A percentile compares a stretch with the other conserved stretches of the same genome.
Evolutionary conservation across 2,329 filamentous ascomycete genomes (phyloP).

Genomic region (Zasmidium angulare): DNA sequence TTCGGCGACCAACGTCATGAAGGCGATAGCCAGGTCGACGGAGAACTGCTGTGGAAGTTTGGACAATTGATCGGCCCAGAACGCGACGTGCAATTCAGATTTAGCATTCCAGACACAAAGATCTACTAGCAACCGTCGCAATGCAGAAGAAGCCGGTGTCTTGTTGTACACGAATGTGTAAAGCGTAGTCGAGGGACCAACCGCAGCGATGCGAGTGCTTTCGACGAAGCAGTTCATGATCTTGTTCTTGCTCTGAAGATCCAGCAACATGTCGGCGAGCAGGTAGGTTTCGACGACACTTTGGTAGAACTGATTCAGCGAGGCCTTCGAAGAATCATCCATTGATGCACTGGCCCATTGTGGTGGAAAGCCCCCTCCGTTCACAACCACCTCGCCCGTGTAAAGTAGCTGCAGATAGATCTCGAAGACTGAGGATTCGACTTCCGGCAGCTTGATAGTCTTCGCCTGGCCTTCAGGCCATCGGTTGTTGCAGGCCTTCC

Average conservation of each 20-base stretch:
- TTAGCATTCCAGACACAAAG: background rate
- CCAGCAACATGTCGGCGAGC: background rate
- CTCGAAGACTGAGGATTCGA: slow-evolving; percentile 8
- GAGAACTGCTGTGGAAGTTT: background rate
- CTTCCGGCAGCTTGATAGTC: slow-evolving; percentile 12
- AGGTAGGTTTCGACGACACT: background rate
- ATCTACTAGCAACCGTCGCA: background rate
- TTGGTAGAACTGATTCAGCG: background rate
- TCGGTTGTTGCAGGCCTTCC: slow-evolving; percentile 1
- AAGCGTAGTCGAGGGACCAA: background rate
- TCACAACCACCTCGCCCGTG: slow-evolving; percentile 11
- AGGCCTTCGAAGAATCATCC: background rate
- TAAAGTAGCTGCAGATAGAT: slow-evolving; percentile 24
- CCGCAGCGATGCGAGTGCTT: background rate
- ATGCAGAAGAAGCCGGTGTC: background rate
- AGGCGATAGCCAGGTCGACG: background rate
- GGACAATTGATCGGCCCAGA: background rate
- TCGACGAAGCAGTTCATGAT: background rate
- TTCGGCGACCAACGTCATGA: background rate
- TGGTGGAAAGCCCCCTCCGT: background rate
- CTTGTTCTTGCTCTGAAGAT: background rate
- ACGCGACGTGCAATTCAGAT: background rate
- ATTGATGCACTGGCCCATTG: no score
- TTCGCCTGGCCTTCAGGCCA: slow-evolving; percentile 9
- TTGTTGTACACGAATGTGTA: background rate